Percentiles rank a stretch among this genome's conserved stretches.
Evolutionary conservation across 495 filamentous ascomycete genomes (phyloP).

Genomic region (Hypomontagnella submonticulosa): DNA sequence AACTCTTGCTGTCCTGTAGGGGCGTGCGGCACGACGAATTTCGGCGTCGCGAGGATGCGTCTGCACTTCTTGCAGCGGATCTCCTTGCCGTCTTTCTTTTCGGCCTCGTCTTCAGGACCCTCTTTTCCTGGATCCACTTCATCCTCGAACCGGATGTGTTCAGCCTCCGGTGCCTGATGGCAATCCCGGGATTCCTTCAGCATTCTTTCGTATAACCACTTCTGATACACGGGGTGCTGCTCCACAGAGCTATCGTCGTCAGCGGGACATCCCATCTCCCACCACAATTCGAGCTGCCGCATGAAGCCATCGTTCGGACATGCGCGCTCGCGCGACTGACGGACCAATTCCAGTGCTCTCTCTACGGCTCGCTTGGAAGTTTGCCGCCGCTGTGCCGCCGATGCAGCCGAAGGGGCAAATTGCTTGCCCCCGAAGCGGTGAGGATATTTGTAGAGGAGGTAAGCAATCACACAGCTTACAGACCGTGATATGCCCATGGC

Average conservation of each 20-base stretch:
- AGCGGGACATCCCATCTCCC: slow-evolving; percentile 80
- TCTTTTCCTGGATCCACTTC: slow-evolving; percentile 61
- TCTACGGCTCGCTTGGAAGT: slow-evolving; percentile 49
- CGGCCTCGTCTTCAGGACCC: slow-evolving; percentile 22
- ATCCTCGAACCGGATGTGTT: slow-evolving; percentile 85
- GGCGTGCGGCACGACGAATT: slow-evolving; percentile 56
- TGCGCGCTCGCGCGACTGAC: slow-evolving; percentile 72
- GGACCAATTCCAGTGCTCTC: slow-evolving; percentile 63
- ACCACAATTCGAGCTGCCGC: slow-evolving; percentile 85
- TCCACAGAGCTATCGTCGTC: slow-evolving; percentile 64
- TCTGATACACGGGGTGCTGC: slow-evolving; percentile 78
- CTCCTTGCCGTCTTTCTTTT: slow-evolving; percentile 52
- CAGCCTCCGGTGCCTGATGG: slow-evolving; percentile 71
- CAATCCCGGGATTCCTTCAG: slow-evolving; percentile 77
- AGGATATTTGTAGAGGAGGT: slow-evolving; percentile 75
- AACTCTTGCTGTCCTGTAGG: slow-evolving; percentile 24
- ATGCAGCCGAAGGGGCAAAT: slow-evolving; percentile 35
- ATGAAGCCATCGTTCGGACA: slow-evolving; percentile 93
- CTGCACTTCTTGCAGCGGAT: slow-evolving; percentile 75
- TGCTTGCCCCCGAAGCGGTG: slow-evolving; percentile 52
- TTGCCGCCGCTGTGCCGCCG: slow-evolving; percentile 35
- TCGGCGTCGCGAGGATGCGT: slow-evolving; percentile 57
- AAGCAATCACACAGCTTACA: slow-evolving; percentile 83
- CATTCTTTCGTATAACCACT: slow-evolving; percentile 86
- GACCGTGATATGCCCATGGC: slow-evolving; percentile 97